Conservation (phyloP, 805 yeast genomes). For the Cyberlindnera mrakii region DNA sequence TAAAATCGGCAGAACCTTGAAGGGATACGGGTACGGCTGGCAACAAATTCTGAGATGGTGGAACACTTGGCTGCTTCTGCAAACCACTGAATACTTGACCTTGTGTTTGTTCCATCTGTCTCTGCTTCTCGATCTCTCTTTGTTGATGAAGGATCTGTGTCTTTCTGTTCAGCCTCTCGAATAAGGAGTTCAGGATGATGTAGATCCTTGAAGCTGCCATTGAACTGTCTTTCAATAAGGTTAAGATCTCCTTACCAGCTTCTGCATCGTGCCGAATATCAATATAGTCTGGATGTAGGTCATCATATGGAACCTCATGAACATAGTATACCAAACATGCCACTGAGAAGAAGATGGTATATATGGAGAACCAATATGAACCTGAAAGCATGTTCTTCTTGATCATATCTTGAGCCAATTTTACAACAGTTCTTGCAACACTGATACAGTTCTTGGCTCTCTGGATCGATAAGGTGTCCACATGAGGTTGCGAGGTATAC, state of each 20-base stretch:
- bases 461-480: constrained; percentile 58
- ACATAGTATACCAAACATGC: constrained; percentile 80
- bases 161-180: constrained; percentile 69
- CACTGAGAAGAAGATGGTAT: constrained; percentile 82
- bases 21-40: background rate
- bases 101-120: constrained; percentile 8
- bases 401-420: constrained; percentile 75
- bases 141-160: constrained; percentile 45
- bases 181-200: constrained; percentile 70
- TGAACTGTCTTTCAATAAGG: constrained; percentile 63
- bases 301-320: constrained; percentile 46
- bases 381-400: constrained; percentile 67
- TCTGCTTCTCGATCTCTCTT: constrained; percentile 15
- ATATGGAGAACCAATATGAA: constrained; percentile 87
- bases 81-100: constrained; percentile 7
- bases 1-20: background rate
- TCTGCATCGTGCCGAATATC: constrained; percentile 73
- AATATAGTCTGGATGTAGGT: constrained; percentile 45
- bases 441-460: constrained; percentile 80
- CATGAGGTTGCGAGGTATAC: constrained; percentile 26
- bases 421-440: constrained; percentile 77
- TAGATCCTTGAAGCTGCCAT: constrained; percentile 78
- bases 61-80: constrained; percentile 13
- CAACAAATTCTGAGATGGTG: constrained; percentile 22
- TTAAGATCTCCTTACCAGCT: constrained; percentile 68